Evolutionary conservation across 768 basidiomycete genomes (phyloP).

Genomic region (Leccinum longicurvipes): DNA sequence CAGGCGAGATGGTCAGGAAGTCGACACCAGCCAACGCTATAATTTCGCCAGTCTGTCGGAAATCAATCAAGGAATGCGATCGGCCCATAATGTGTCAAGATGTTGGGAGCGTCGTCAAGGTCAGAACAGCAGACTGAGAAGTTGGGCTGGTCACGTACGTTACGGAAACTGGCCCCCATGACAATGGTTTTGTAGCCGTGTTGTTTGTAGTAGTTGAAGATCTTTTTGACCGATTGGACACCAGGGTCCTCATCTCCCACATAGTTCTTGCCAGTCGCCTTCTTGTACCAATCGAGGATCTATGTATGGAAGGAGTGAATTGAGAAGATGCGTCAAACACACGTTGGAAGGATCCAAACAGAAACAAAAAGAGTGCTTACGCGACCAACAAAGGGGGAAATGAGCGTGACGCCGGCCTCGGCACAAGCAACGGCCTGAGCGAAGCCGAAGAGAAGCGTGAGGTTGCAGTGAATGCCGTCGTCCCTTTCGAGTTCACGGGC

Average conservation of each 20-base stretch:
- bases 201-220: slow-evolving; percentile 99
- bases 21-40: slow-evolving; percentile 94
- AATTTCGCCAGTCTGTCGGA: slow-evolving; percentile 78
- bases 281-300: slow-evolving; percentile 99
- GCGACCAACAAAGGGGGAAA: slow-evolving; percentile 98
- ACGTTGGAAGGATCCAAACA: slow-evolving; percentile 11
- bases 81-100: not conserved
- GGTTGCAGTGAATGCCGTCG: slow-evolving; percentile 95
- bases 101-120: not conserved
- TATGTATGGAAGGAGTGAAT: slow-evolving; percentile 28
- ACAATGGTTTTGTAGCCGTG: slow-evolving; percentile 98
- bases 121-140: slow-evolving; percentile 2
- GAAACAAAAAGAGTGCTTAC: slow-evolving; percentile 43
- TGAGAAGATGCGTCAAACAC: slow-evolving; percentile 1
- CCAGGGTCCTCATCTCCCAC: slow-evolving; percentile 92
- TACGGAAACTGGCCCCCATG: slow-evolving; percentile 99
- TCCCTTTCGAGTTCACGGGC: slow-evolving; percentile 93
- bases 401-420: slow-evolving; percentile 96
- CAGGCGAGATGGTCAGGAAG: slow-evolving; percentile 93
- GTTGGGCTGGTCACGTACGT: slow-evolving; percentile 49
- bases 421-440: slow-evolving; percentile 98
- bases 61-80: slow-evolving; percentile 6
- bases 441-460: slow-evolving; percentile 98
- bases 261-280: slow-evolving; percentile 80
- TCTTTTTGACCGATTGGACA: slow-evolving; percentile 92